These are phyloP conservation scores for Fallopia convolvulus DNA, from an alignment of 148 eudicot genomes.

Conservation along the genomic window DNA sequence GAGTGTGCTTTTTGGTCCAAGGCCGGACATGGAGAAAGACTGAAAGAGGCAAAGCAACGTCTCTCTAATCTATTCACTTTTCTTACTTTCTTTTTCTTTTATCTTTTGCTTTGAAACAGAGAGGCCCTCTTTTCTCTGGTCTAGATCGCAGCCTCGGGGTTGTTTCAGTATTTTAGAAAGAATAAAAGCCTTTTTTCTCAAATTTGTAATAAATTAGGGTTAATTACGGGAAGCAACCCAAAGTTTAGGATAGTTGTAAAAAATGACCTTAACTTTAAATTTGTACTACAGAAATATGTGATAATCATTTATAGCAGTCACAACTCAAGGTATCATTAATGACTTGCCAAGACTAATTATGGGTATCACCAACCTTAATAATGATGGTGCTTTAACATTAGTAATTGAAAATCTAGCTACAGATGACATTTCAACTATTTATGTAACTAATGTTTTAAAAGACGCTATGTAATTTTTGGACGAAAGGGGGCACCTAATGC, in stretches of 20 bases:
- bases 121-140: not conserved
- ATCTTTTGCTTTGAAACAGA: not conserved
- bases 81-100: not conserved
- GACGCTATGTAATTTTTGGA: no score
- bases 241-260: not conserved
- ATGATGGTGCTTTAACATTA: no score
- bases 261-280: not conserved
- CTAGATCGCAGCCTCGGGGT: not conserved
- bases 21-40: not conserved
- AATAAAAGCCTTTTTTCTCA: not conserved
- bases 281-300: not conserved
- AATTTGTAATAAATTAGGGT: not conserved
- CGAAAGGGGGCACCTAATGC: no score
- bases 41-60: constrained; percentile 9
- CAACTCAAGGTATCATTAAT: no score
- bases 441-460: no score
- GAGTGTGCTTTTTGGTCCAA: constrained; percentile 15
- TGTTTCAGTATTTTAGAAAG: not conserved
- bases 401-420: no score
- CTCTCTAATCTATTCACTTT: constrained; percentile 4
- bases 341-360: no score
- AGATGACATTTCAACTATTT: no score
- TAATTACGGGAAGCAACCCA: not conserved
- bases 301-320: not conserved
- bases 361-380: no score